phyloP scores from a whole-genome alignment of 1,284 basidiomycete genomes.

The Chondrostereum purpureum region DNA sequence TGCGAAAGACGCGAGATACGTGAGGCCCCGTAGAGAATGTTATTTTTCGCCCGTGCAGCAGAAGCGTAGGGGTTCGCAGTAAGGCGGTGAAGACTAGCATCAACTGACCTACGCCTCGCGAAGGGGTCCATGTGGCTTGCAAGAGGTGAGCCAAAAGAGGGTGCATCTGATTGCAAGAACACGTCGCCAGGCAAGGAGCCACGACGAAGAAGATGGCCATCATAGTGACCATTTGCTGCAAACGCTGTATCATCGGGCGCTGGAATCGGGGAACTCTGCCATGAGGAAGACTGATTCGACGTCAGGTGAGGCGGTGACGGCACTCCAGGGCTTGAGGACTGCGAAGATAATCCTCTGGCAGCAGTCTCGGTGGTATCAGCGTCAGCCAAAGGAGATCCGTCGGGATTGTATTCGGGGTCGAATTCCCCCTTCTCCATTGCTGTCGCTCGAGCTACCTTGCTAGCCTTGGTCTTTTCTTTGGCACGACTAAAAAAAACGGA shows the following conservation, averaged over 20 bases:
- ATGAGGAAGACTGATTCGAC: constrained; percentile 25
- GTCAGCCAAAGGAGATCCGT: constrained; percentile 15
- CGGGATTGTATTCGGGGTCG: constrained; percentile 12
- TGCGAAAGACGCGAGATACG: constrained; percentile 23
- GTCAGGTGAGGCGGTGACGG: constrained; percentile 32
- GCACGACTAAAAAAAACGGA: constrained; percentile 49
- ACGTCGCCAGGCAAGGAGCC: constrained; percentile 47
- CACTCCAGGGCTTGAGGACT: constrained; percentile 23
- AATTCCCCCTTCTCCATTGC: constrained; percentile 16
- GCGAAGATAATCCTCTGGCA: constrained; percentile 17
- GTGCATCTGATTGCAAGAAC: constrained; percentile 20
- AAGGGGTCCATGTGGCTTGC: constrained; percentile 35
- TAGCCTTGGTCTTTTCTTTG: constrained; percentile 66
- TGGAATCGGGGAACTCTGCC: constrained; percentile 28
- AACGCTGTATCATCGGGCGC: constrained; percentile 17
- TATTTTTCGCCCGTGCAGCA: constrained; percentile 51
- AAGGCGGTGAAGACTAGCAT: constrained; percentile 54
- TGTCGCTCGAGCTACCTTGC: constrained; percentile 22
- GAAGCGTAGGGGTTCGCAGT: constrained; percentile 56
- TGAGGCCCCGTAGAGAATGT: constrained; percentile 35
- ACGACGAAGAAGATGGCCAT: constrained; percentile 25
- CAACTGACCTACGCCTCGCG: constrained; percentile 52
- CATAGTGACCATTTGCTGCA: constrained; percentile 7
- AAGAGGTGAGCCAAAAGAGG: constrained; percentile 22
- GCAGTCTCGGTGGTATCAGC: constrained; percentile 11